Evolutionary conservation across 192 early-diverging fungal species (phyloP), one percentile per base, ranked within the genome.

Genomic region (Endogone sp.): DNA sequence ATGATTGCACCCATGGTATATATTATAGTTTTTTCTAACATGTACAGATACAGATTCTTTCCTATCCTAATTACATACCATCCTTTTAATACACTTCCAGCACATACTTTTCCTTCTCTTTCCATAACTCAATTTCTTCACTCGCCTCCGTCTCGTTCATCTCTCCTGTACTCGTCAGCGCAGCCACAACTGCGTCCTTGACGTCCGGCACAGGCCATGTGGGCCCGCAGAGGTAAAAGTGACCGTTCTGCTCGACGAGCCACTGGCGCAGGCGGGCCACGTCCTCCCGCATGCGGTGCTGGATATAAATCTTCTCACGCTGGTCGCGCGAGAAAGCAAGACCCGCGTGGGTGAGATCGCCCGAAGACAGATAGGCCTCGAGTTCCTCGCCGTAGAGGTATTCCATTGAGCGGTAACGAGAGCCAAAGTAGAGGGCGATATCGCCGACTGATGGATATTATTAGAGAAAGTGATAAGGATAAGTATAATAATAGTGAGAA

Each of bases 211-310:
- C 92, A 24, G 92, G 93, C 96, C 96, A 98, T 22, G 95, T 96
- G 31, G 95, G 96, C 66, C 96, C 96, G 76, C 96, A 98, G n/a
- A 98, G 82, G 80, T 98, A 98, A 76, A 98, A 98, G 69, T 90
- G 85, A 23, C 94, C 96, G 30, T 88, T 84, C 32, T 89, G 62
- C 56, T 91, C 79, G 57, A 96, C 74, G 72, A 98, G 79, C 68
- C 90, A 90, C 59, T 91, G 82, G 57, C 85, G 78, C 32, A 98
- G 79, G 75, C 92, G 72, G 56, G 81, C 82, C 4, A 84, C 78
- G 71, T 98, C 96, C 71, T 93, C 91, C 78, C 90, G 79, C 85
- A 98, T 98, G 82, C 89, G 89, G 83, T 96, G 92, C 82, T 98
- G 96, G 70, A 98, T 98, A 73, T 98, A 98, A 31, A 97, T 84